These are phyloP conservation scores for Kingdonia uniflora DNA, from an alignment of 164 flowering plant genomes.

Conservation along the genomic window DNA sequence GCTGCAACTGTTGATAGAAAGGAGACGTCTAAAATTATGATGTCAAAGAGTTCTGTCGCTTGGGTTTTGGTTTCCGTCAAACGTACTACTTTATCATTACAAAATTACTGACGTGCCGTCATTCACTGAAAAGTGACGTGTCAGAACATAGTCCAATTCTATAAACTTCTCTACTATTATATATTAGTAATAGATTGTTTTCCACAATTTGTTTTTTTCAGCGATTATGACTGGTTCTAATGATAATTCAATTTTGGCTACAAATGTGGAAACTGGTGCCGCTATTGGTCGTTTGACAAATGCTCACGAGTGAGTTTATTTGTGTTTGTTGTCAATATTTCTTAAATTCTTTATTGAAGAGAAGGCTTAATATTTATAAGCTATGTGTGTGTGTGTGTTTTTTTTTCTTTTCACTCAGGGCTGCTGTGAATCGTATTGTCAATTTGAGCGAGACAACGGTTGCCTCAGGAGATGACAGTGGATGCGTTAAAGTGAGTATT, in stretches of 20 bases:
- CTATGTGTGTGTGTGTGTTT: not conserved
- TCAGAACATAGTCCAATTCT: no score
- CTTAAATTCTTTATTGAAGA: not conserved
- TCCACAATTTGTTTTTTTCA: no score
- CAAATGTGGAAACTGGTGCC: conserved; percentile 78
- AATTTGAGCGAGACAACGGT: conserved; percentile 70
- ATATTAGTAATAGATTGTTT: no score
- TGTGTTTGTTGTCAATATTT: not conserved
- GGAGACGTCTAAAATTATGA: no score
- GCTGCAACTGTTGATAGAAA: no score
- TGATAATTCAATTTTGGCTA: conserved; percentile 68
- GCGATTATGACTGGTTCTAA: conserved; percentile 73
- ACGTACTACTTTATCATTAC: no score
- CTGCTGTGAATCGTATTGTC: conserved; percentile 58
- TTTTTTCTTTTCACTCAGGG: conserved; percentile 26
- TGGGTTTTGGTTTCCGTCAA: no score
- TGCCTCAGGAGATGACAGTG: conserved; percentile 91
- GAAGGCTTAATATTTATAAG: no score
- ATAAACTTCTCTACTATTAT: no score
- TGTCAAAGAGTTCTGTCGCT: no score
- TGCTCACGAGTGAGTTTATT: conserved; percentile 57
- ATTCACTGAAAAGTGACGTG: no score
- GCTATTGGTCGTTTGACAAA: conserved; percentile 54
- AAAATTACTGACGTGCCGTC: no score
- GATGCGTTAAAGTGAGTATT: conserved; percentile 65